Base-by-base conservation (phyloP, 805 yeast species). In the Starmerella bombicola region DNA sequence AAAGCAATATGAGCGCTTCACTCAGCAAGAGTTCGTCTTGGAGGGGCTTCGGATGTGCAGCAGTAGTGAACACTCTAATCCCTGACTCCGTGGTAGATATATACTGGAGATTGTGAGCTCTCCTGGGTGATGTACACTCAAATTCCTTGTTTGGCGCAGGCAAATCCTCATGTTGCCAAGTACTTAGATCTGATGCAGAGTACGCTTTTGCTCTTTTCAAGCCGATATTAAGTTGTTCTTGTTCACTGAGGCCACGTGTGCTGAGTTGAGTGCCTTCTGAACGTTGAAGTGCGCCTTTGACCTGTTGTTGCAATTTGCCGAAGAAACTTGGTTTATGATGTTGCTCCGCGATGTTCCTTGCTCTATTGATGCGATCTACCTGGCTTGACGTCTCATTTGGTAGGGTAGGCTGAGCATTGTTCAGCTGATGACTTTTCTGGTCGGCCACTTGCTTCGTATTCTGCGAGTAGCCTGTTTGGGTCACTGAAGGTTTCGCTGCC, bases 1-100 rank as follows among this genome's bases (percentile, higher is more conserved):
- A 21, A 4, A 47, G 37, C 7, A 17, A 9, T 5, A 37, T 10
- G 1, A 47, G 38, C 13, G 35, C 18, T 3, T 34, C 30, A 9
- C 42, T 31, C 10, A 47, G 39, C 10, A 30, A 25, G 7, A 13
- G n/a, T 16, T 47, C 51, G 28, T 37, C 36, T 22, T 46, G 50
- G 1, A 3, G n/a, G 2, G 47, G 42, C 5, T 10, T 3, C 4
- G 39, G 25, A 6, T 4, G 7, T 12, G 13, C 33, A 13, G 21
- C 21, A 4, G 35, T 16, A 2, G 29, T 10, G 31, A 22, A 46
- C 2, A 43, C 25, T 9, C 23, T 30, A 19, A 43, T 17, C 1
- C 42, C 47, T 18, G 34, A 38, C 2, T 3, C 15, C 12, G 33
- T 29, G 18, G 36, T 5, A 2, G 16, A 20, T 15, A 34, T 7